A percentile compares a stretch with the other conserved stretches of the same genome.
phyloP scores from a whole-genome alignment of 495 filamentous ascomycete species.

The Lasiosphaeris hirsuta region DNA sequence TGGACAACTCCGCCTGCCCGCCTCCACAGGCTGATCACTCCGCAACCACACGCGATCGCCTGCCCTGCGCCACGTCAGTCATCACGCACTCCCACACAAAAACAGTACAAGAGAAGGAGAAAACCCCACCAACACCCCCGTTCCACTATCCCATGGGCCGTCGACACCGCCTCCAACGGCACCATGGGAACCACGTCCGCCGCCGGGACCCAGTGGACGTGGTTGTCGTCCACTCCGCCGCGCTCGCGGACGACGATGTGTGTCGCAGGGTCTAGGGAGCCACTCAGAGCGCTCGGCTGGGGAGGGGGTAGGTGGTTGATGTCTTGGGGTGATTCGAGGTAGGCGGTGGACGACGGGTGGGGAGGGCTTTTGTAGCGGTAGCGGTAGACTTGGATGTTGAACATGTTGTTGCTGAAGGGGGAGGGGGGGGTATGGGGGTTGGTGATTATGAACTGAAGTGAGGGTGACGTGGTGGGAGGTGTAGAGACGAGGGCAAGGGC shows the following conservation, averaged over 20 bases:
- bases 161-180: conserved; percentile 1
- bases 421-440: neutral
- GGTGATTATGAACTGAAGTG: neutral
- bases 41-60: conserved; percentile 19
- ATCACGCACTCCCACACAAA: no score
- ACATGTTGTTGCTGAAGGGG: neutral
- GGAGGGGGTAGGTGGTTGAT: neutral
- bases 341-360: neutral
- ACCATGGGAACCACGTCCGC: conserved; percentile 15
- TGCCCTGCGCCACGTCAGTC: no score
- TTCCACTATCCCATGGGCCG: conserved; percentile 13
- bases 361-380: conserved; percentile 11
- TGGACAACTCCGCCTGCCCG: conserved; percentile 6
- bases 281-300: no score
- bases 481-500: no score
- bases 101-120: no score
- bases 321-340: conserved; percentile 18
- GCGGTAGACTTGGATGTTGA: conserved; percentile 9
- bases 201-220: conserved; percentile 23
- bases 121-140: neutral
- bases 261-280: no score
- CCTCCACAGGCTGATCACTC: conserved; percentile 12
- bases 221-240: conserved; percentile 24
- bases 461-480: no score
- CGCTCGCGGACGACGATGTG: conserved; percentile 25